Percentiles rank a stretch among this genome's conserved stretches.
Conservation (phyloP, 2,329 filamentous ascomycete genomes). For the Aspergillus carbonarius region DNA sequence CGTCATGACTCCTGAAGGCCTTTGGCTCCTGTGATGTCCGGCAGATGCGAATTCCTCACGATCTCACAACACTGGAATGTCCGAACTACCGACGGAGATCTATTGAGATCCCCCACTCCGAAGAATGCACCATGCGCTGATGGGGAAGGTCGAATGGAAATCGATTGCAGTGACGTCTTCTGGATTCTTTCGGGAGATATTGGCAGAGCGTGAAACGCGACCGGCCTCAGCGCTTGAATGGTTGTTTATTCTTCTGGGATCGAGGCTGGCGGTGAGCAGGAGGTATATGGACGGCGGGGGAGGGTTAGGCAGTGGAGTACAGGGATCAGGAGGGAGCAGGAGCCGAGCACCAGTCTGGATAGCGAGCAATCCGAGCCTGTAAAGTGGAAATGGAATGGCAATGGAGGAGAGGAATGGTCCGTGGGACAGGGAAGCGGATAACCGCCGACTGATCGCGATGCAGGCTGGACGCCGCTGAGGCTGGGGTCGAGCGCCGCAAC, state of each 20-base stretch:
- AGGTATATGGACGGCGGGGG: slow-evolving; percentile 6
- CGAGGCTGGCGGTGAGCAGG: slow-evolving; percentile 13
- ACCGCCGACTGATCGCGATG: slow-evolving; percentile 11
- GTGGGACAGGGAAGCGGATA: slow-evolving; percentile 3
- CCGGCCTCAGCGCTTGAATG: not conserved
- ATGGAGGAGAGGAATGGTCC: not conserved
- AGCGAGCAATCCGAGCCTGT: not conserved
- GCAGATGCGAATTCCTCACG: slow-evolving; percentile 4
- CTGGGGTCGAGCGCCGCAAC: slow-evolving; percentile 20
- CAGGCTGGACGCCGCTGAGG: slow-evolving; percentile 7
- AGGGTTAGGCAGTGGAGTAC: not conserved
- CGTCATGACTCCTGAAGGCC: slow-evolving; percentile 26
- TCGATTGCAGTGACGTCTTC: not conserved
- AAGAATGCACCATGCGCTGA: slow-evolving; percentile 45
- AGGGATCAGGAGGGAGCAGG: not conserved
- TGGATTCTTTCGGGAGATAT: not conserved
- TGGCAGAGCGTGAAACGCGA: not conserved
- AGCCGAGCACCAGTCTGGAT: not conserved
- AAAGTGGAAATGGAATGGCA: not conserved
- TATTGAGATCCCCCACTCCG: slow-evolving; percentile 44
- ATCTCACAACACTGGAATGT: slow-evolving; percentile 40
- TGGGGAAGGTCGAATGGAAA: slow-evolving; percentile 13
- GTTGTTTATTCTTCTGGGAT: slow-evolving; percentile 6
- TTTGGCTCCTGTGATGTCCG: slow-evolving; percentile 7
- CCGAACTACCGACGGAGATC: slow-evolving; percentile 43